phyloP scores from a whole-genome alignment of 2,329 filamentous ascomycete species.

The Emericellopsis atlantica region DNA sequence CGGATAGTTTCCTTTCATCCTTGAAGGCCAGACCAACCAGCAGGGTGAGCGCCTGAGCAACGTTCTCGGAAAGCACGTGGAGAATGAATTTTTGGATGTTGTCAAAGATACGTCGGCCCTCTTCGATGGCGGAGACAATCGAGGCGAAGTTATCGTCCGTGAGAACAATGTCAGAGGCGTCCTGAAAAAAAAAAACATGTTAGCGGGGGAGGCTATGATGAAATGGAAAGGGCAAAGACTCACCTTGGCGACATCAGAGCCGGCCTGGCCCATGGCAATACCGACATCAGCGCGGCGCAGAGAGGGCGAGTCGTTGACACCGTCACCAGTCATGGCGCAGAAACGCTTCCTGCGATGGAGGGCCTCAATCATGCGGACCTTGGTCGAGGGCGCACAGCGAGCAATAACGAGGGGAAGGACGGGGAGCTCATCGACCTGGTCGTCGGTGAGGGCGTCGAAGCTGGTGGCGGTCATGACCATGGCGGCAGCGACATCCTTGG shows the following conservation, averaged over 20 bases:
- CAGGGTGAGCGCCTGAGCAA: conserved; percentile 57
- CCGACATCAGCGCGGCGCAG: conserved; percentile 59
- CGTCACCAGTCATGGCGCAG: conserved; percentile 64
- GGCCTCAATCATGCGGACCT: conserved; percentile 63
- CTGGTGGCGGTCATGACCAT: conserved; percentile 53
- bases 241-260: conserved; percentile 49
- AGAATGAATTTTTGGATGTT: conserved; percentile 68
- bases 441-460: conserved; percentile 51
- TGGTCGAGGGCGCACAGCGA: conserved; percentile 56
- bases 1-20: conserved; percentile 48
- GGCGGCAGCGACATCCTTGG: conserved; percentile 37
- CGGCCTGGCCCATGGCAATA: conserved; percentile 53
- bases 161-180: conserved; percentile 53
- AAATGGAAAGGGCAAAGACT: background rate
- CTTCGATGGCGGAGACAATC: conserved; percentile 59
- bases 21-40: conserved; percentile 64
- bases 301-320: conserved; percentile 62
- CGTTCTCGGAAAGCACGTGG: conserved; percentile 57
- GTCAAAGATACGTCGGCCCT: conserved; percentile 60
- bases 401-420: conserved; percentile 57
- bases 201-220: background rate
- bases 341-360: conserved; percentile 53
- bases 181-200: conserved; percentile 7
- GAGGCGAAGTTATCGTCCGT: conserved; percentile 65
- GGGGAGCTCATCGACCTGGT: conserved; percentile 51